Evolutionary conservation across 2,329 filamentous ascomycete genomes (phyloP).

Genomic region (Stemphylium beticola): DNA sequence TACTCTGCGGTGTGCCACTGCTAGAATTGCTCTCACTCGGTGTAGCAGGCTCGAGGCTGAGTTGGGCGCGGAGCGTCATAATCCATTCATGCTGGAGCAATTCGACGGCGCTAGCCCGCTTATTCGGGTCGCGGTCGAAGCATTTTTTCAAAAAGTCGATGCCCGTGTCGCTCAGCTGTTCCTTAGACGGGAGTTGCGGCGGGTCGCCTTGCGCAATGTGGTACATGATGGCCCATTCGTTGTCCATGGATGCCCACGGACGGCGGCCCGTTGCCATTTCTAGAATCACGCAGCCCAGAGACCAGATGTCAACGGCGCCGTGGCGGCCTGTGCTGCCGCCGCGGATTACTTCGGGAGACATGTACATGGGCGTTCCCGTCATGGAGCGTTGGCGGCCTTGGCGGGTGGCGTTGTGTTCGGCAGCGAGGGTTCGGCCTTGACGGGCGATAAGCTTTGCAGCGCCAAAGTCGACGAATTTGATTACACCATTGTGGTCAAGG

Average conservation of each 20-base stretch:
- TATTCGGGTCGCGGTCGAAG: constrained; percentile 82
- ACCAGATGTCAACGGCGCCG: constrained; percentile 94
- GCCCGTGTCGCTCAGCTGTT: constrained; percentile 83
- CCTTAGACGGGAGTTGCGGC: constrained; percentile 78
- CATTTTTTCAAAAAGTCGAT: constrained; percentile 88
- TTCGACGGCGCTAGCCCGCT: constrained; percentile 82
- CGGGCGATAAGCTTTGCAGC: constrained; percentile 96
- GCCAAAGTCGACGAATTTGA: constrained; percentile 99
- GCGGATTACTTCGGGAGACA: constrained; percentile 98
- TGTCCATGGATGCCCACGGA: constrained; percentile 94
- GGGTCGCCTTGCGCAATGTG: constrained; percentile 98
- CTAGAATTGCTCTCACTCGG: constrained; percentile 44
- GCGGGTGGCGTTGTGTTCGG: constrained; percentile 61
- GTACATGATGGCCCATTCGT: constrained; percentile 99
- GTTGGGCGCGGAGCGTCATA: constrained; percentile 54
- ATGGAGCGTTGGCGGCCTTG: constrained; percentile 77
- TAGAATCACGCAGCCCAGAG: constrained; percentile 91
- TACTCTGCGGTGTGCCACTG: constrained; percentile 21
- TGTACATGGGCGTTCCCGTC: constrained; percentile 99
- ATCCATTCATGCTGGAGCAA: constrained; percentile 95
- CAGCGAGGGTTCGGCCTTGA: constrained; percentile 84
- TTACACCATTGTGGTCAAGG: constrained; percentile 95
- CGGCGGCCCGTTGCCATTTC: constrained; percentile 96
- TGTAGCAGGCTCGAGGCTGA: constrained; percentile 55
- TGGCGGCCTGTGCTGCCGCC: constrained; percentile 75